Evolutionary conservation across 305 asterid species (phyloP).

Genomic region (Solanum hybrid): DNA sequence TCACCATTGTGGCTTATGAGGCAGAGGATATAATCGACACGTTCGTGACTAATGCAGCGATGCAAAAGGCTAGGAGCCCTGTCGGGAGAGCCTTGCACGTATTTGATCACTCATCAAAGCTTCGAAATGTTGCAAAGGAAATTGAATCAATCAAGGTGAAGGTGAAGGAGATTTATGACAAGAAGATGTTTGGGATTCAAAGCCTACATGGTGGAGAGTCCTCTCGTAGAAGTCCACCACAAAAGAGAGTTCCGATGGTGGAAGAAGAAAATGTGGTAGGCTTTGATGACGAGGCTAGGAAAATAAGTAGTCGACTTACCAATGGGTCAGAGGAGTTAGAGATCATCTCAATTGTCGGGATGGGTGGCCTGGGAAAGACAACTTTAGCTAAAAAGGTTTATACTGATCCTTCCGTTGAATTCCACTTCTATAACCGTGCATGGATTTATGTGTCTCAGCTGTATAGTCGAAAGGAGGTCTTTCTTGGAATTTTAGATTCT

Average conservation of each 20-base stretch:
- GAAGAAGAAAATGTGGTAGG: conserved; percentile 46
- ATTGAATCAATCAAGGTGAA: conserved; percentile 19
- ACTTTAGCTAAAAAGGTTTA: conserved; percentile 23
- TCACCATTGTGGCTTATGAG: conserved; percentile 33
- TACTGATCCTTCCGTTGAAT: conserved; percentile 14
- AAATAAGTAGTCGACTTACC: conserved; percentile 7
- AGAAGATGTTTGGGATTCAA: conserved; percentile 36
- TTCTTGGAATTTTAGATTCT: conserved; percentile 11
- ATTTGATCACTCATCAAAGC: conserved; percentile 16
- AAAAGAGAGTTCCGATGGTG: conserved; percentile 21
- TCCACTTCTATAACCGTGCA: conserved; percentile 15
- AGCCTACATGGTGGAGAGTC: conserved; percentile 20
- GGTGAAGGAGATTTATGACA: conserved; percentile 36
- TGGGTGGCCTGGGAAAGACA: conserved; percentile 27
- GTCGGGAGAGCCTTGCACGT: conserved; percentile 5
- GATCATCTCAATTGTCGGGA: conserved; percentile 20
- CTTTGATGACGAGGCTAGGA: conserved; percentile 22
- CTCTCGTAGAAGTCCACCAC: not conserved
- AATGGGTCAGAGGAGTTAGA: conserved; percentile 1
- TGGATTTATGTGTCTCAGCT: conserved; percentile 22
- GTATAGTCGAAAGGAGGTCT: conserved; percentile 17
- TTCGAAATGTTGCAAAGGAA: conserved; percentile 23
- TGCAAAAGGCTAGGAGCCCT: conserved; percentile 25
- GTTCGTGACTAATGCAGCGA: conserved; percentile 23
- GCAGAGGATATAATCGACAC: conserved; percentile 44